Evolutionary conservation across 768 basidiomycete species (phyloP), one percentile per base, ranked within the genome.

Genomic region (Russula brevipes): DNA sequence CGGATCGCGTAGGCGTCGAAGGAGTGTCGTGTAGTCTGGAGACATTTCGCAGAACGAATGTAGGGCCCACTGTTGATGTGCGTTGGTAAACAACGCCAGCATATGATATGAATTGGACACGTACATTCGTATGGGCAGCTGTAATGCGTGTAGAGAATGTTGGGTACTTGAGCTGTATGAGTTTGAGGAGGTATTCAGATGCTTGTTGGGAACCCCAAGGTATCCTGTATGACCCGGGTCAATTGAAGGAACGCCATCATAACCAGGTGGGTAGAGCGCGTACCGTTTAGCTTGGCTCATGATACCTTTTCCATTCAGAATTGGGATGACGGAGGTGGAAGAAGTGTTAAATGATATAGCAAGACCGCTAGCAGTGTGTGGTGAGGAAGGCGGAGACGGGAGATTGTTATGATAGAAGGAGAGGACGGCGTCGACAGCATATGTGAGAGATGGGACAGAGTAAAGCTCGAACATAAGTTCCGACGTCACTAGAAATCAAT

Each of bases 401-500:
- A 74, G 75, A 60, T 84, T 80, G 71, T 94, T 92, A 67, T 90
- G 81, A 71, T 94, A 92, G 72, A 97, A 95, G 4, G 95, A 94
- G 84, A 97, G 92, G 64, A 94, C 76, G 11, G 89, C 86, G 71
- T 99, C 97, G 61, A 97, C 78, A 58, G 90, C 91, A 75, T 91
- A 98, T 4, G 90, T 79, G 52, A 98, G 79, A 5, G 88, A 85
- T 1, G 96, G 95, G 4, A 88, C 92, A 5, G 81, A 80, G 72
- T 98, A 99, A 50, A 86, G 81, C 76, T 99, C 97, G 71, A 99
- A 99, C 76, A 99, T 84, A 36, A 99, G 85, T 71, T 99, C 97
- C 0, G 94, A 94, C 9, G 94, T 96, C 59, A 97, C 93, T 95
- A 70, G 49, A 49, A 41, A 0, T 35, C 45, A 6, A 38, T 44